Conservation (phyloP, 2,329 filamentous ascomycete species). For the Coniochaeta hoffmannii region DNA sequence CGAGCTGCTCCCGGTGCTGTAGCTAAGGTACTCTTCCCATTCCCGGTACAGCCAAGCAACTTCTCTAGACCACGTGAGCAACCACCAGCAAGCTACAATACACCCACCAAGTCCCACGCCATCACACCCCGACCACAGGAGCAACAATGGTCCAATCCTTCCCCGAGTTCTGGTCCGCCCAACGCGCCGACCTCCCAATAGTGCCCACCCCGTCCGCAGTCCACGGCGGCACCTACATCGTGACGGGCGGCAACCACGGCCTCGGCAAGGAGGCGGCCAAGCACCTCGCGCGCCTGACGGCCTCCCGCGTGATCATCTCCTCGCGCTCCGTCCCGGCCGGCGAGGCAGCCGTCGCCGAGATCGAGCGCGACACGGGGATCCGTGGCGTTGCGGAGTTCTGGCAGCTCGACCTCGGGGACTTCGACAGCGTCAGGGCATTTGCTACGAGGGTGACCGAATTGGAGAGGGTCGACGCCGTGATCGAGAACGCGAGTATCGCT, state of each 20-base stretch:
- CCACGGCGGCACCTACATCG: conserved; percentile 9
- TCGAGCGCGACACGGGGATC: conserved; percentile 18
- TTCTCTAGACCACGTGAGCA: too few species aligned
- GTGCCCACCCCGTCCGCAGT: neutral
- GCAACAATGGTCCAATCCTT: neutral
- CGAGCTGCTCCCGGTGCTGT: too few species aligned
- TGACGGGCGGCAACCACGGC: conserved; percentile 28
- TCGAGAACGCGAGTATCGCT: neutral
- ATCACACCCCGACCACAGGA: neutral
- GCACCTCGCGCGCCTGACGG: conserved; percentile 22
- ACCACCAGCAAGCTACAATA: too few species aligned
- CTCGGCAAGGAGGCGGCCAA: conserved; percentile 25
- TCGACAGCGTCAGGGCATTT: conserved; percentile 34
- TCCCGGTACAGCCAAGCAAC: too few species aligned
- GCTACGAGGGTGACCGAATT: conserved; percentile 18
- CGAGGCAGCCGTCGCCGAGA: conserved; percentile 24
- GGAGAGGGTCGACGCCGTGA: neutral
- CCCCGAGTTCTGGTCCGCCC: neutral
- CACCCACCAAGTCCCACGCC: neutral
- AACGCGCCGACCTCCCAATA: neutral
- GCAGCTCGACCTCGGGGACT: conserved; percentile 35
- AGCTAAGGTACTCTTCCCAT: too few species aligned
- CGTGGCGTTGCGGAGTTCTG: conserved; percentile 32
- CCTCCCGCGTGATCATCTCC: conserved; percentile 23
- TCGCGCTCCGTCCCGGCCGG: conserved; percentile 23